Evolutionary conservation across 2,329 filamentous ascomycete genomes (phyloP).

Genomic region (Stagonosporopsis tanaceti): DNA sequence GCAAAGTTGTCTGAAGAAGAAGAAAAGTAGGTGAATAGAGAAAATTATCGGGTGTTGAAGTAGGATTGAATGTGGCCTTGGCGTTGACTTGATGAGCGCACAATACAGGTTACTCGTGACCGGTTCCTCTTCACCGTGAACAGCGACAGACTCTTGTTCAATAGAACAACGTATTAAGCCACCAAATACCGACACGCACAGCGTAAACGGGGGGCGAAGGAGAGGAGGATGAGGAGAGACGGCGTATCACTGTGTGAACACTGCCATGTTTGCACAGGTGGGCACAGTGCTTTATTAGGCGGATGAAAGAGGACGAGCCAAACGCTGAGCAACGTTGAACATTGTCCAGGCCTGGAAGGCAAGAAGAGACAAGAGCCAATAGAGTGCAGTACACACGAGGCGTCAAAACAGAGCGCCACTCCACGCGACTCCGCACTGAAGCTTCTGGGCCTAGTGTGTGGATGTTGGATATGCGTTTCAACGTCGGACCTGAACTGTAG

Average conservation of each 20-base stretch:
- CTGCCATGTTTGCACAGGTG: constrained; percentile 24
- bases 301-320: constrained; percentile 42
- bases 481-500: constrained; percentile 45
- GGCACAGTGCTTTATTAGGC: constrained; percentile 43
- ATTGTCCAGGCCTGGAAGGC: constrained; percentile 30
- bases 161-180: constrained; percentile 27
- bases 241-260: constrained; percentile 25
- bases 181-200: constrained; percentile 26
- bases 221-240: constrained; percentile 28
- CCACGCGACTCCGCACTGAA: constrained; percentile 41
- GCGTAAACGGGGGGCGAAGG: constrained; percentile 24
- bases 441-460: constrained; percentile 44
- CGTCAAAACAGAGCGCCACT: constrained; percentile 48
- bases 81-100: constrained; percentile 24
- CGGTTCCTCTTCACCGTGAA: constrained; percentile 34
- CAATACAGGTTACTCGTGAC: constrained; percentile 32
- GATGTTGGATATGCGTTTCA: constrained; percentile 48
- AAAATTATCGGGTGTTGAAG: constrained; percentile 15
- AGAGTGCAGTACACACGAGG: constrained; percentile 29
- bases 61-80: constrained; percentile 25
- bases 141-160: constrained; percentile 41
- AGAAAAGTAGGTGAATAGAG: constrained; percentile 9
- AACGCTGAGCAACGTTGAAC: constrained; percentile 31
- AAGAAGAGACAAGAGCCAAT: constrained; percentile 46
- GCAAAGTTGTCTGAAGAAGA: constrained; percentile 6